phyloP scores from a whole-genome alignment of 2,329 filamentous ascomycete species.

The Dothistroma pini region DNA sequence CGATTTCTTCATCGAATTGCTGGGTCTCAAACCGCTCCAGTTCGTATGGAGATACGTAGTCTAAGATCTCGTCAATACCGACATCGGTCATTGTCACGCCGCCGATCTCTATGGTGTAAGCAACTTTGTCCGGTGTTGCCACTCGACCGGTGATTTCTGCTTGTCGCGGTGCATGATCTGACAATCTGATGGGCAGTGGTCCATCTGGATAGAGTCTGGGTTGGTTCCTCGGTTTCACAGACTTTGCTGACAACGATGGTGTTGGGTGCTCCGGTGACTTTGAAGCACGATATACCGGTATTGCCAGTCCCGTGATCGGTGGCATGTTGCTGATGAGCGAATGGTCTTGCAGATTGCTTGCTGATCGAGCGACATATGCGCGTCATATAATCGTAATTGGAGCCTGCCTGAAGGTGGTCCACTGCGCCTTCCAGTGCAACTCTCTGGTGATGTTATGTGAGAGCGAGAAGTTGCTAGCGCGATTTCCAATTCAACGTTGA shows the following conservation, averaged over 20 bases:
- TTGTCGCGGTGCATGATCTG: slow-evolving; percentile 26
- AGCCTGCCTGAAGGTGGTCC: no score
- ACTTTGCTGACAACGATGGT: not conserved
- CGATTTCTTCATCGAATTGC: slow-evolving; percentile 30
- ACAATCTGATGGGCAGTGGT: slow-evolving; percentile 27
- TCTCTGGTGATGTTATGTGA: no score
- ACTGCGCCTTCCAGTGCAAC: no score
- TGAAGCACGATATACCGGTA: not conserved
- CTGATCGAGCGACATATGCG: no score
- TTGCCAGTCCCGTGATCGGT: not conserved
- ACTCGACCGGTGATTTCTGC: slow-evolving; percentile 29
- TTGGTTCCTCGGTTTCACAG: not conserved
- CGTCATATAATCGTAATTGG: no score
- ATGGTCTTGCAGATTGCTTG: not conserved
- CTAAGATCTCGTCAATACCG: slow-evolving; percentile 30
- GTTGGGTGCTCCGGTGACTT: not conserved
- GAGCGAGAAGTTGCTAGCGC: not conserved
- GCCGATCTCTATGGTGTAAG: slow-evolving; percentile 32
- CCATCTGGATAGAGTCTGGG: slow-evolving; percentile 16
- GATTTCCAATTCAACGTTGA: not conserved
- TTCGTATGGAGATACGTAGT: slow-evolving; percentile 35
- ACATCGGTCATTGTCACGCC: slow-evolving; percentile 26
- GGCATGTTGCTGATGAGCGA: not conserved
- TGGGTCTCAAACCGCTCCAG: slow-evolving; percentile 35
- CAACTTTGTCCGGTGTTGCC: slow-evolving; percentile 16